Percentiles rank a stretch among this genome's conserved stretches.
phyloP scores from a whole-genome alignment of 176 grass and related monocot species.

The sorghum (Sorghum bicolor) region Sorghum_bicolor_NCBIv3 NC_012876.2:52149001-52149500 shows the following conservation, averaged over 20 bases:
- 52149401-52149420: constrained; percentile 70
- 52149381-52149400: constrained; percentile 62
- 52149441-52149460: constrained; percentile 22
- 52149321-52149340: constrained; percentile 60
- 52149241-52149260: constrained; percentile 44
- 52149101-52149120: not conserved
- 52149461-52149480: not conserved
- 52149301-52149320: constrained; percentile 56
- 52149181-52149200: not conserved
- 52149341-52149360: constrained; percentile 50
- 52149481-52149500: not conserved
- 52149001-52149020: not conserved
- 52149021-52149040: not conserved
- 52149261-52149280: constrained; percentile 61
- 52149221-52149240: constrained; percentile 14
- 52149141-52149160: not conserved
- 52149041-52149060: not conserved
- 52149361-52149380: constrained; percentile 40
- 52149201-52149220: not conserved
- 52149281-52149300: constrained; percentile 52
- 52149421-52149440: constrained; percentile 39
- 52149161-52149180: not conserved
- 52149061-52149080: not conserved
- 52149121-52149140: not conserved
- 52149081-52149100: not conserved